phyloP scores from a whole-genome alignment of 1,139 yeast genomes.

The Kodamaea sp. region DNA sequence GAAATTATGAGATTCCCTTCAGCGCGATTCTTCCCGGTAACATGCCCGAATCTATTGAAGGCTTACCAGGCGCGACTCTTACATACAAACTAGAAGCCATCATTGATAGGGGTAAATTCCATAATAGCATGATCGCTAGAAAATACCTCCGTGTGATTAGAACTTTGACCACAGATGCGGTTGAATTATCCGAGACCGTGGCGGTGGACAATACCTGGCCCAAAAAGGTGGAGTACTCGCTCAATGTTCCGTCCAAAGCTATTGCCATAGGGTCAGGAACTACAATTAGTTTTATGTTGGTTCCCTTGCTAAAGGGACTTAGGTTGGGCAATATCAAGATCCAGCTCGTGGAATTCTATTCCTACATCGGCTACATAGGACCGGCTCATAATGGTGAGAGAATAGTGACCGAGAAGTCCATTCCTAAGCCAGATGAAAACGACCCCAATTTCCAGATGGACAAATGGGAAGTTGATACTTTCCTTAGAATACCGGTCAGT shows the following conservation, averaged over 20 bases:
- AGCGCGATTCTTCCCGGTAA: slow-evolving; percentile 83
- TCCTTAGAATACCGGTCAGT: slow-evolving; percentile 66
- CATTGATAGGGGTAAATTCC: slow-evolving; percentile 81
- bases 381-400: slow-evolving; percentile 63
- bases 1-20: slow-evolving; percentile 91
- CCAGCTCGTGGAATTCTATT: slow-evolving; percentile 64
- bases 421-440: slow-evolving; percentile 36
- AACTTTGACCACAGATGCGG: slow-evolving; percentile 83
- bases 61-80: slow-evolving; percentile 82
- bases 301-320: slow-evolving; percentile 82
- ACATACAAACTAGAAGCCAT: slow-evolving; percentile 76
- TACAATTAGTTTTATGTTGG: slow-evolving; percentile 68
- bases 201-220: slow-evolving; percentile 98
- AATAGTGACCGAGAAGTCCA: slow-evolving; percentile 41
- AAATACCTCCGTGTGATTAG: slow-evolving; percentile 83
- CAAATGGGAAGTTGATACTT: slow-evolving; percentile 73
- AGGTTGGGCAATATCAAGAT: slow-evolving; percentile 70
- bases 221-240: slow-evolving; percentile 82
- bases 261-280: slow-evolving; percentile 84
- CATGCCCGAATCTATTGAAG: slow-evolving; percentile 87
- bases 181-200: slow-evolving; percentile 87
- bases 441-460: slow-evolving; percentile 55
- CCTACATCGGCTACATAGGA: slow-evolving; percentile 60
- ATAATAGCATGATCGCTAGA: slow-evolving; percentile 61
- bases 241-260: slow-evolving; percentile 85